Conservation (phyloP, 2,329 filamentous ascomycete species). For the Cadophora sp. region DNA sequence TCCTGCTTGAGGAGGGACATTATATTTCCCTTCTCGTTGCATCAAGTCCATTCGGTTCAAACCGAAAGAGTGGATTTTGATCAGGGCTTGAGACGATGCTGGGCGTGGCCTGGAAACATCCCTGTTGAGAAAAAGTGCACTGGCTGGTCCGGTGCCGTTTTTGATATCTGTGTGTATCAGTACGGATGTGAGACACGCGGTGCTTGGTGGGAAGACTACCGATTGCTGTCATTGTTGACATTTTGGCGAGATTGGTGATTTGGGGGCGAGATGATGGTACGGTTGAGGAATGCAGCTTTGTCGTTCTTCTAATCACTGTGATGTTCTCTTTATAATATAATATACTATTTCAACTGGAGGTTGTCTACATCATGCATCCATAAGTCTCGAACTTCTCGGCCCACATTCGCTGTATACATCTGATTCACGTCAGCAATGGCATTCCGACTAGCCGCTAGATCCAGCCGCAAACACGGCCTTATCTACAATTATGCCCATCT, state of each 20-base stretch:
- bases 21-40: conserved; percentile 76
- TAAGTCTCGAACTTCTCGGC: not conserved
- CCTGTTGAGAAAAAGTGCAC: conserved; percentile 64
- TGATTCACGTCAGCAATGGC: not conserved
- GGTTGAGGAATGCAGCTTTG: not conserved
- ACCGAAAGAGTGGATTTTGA: conserved; percentile 82
- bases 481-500: not conserved
- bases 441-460: not conserved
- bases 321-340: not conserved
- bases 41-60: conserved; percentile 87
- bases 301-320: not conserved
- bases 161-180: conserved; percentile 50
- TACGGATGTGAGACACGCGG: not conserved
- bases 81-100: conserved; percentile 64
- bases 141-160: conserved; percentile 58
- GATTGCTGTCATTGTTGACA: conserved; percentile 14
- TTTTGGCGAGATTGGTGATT: not conserved
- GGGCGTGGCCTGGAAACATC: conserved; percentile 58
- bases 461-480: not conserved
- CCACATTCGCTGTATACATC: not conserved
- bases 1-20: conserved; percentile 73
- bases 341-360: not conserved
- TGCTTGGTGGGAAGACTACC: not conserved
- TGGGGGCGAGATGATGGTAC: not conserved
- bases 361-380: not conserved